Percentiles rank a stretch among this genome's conserved stretches.
These are phyloP conservation scores for Botrytis deweyae DNA, from an alignment of 2,329 filamentous ascomycete genomes.

Conservation along the genomic window DNA sequence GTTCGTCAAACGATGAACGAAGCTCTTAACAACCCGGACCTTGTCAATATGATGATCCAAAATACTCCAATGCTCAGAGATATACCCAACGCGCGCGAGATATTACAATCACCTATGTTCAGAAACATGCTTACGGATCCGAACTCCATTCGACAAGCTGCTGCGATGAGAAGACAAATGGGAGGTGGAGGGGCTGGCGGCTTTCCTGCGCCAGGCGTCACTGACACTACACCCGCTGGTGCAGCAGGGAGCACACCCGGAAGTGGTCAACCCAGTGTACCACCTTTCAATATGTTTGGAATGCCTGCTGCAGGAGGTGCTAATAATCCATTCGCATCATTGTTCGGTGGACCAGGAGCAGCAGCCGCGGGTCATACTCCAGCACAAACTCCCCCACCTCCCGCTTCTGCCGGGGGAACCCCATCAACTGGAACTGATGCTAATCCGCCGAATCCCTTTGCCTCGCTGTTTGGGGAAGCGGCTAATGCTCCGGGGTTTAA, in stretches of 20 bases:
- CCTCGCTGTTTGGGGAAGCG: slow-evolving; percentile 57
- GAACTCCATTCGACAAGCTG: slow-evolving; percentile 75
- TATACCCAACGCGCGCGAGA: slow-evolving; percentile 72
- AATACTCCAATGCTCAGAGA: slow-evolving; percentile 79
- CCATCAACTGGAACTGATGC: slow-evolving; percentile 32
- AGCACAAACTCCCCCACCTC: slow-evolving; percentile 36
- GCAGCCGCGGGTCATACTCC: slow-evolving; percentile 32
- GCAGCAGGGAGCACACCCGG: slow-evolving; percentile 38
- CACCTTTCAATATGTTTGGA: slow-evolving; percentile 34
- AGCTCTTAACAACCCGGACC: slow-evolving; percentile 89
- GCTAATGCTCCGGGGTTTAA: slow-evolving; percentile 32
- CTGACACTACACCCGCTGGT: slow-evolving; percentile 70
- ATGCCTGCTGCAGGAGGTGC: slow-evolving; percentile 40
- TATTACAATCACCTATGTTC: slow-evolving; percentile 86
- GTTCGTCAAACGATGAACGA: slow-evolving; percentile 88
- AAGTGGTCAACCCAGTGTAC: slow-evolving; percentile 27
- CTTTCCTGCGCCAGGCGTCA: slow-evolving; percentile 90
- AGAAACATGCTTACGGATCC: slow-evolving; percentile 92
- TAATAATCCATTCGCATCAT: slow-evolving; percentile 59
- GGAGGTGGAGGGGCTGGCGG: slow-evolving; percentile 52
- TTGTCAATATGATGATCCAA: slow-evolving; percentile 93
- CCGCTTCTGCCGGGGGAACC: slow-evolving; percentile 33
- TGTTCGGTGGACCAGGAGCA: slow-evolving; percentile 47
- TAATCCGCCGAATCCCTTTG: slow-evolving; percentile 64
- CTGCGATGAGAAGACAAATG: slow-evolving; percentile 76